Evolutionary conservation across 2,329 filamentous ascomycete genomes (phyloP).

Genomic region (Colletotrichum lini): DNA sequence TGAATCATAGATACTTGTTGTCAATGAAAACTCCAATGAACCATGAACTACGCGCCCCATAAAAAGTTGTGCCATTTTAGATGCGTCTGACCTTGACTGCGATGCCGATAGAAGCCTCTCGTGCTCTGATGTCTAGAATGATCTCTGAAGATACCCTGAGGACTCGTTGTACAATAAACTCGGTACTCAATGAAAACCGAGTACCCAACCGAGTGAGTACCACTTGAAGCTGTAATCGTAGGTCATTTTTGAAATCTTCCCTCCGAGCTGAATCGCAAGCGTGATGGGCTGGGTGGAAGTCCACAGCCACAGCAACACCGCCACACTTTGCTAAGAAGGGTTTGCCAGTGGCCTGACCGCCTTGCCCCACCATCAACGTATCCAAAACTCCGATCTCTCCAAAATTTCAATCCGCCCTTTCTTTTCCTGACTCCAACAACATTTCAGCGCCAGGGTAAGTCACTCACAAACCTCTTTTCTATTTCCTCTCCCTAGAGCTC

Average conservation of each 20-base stretch:
- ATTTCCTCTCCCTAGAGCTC: conserved; percentile 29
- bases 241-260: background rate
- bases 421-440: conserved; percentile 22
- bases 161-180: background rate
- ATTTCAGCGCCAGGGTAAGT: conserved; percentile 40
- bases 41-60: no score
- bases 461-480: conserved; percentile 25
- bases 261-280: no score
- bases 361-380: conserved; percentile 11
- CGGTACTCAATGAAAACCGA: background rate
- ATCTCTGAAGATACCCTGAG: background rate
- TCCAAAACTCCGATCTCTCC: conserved; percentile 19
- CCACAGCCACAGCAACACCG: conserved; percentile 14
- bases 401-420: conserved; percentile 41
- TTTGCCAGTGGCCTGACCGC: conserved; percentile 4
- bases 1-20: conserved; percentile 53
- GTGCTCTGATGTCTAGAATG: background rate
- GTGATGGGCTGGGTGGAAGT: background rate
- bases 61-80: background rate
- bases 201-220: background rate
- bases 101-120: background rate
- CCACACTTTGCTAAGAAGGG: background rate
- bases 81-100: no score
- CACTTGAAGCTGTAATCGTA: background rate
- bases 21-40: background rate